Percentiles rank a stretch among this genome's conserved stretches.
phyloP scores from a whole-genome alignment of 139 green algal genomes.

The Desmodesmus armatus region DNA sequence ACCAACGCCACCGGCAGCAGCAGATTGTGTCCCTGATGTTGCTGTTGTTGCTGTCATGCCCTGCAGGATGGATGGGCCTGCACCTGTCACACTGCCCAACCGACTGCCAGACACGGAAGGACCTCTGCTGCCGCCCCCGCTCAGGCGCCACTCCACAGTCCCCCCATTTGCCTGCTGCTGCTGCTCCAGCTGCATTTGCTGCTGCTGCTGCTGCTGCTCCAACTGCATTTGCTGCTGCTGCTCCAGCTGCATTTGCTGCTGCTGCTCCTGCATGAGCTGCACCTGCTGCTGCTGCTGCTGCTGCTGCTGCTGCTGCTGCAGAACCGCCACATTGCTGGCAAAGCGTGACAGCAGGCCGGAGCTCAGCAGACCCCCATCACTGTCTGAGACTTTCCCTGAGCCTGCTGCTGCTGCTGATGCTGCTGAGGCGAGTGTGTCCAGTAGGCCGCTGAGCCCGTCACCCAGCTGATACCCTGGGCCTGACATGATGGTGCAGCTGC shows the following conservation, averaged over 20 bases:
- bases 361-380: too few relatives aligned
- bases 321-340: too few relatives aligned
- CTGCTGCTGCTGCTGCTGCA: too few relatives aligned
- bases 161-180: neutral
- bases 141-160: neutral
- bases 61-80: neutral
- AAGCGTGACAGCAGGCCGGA: too few relatives aligned
- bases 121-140: neutral
- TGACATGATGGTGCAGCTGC: slow-evolving; percentile 30
- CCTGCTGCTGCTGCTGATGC: too few relatives aligned
- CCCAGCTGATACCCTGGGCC: neutral
- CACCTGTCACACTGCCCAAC: too few relatives aligned
- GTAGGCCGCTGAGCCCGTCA: too few relatives aligned
- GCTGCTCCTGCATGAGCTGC: neutral
- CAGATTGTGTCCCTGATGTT: neutral
- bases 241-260: slow-evolving; percentile 6
- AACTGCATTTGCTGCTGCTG: neutral
- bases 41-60: neutral
- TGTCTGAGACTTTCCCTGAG: too few relatives aligned
- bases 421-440: too few relatives aligned
- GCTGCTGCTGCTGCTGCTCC: slow-evolving; percentile 11
- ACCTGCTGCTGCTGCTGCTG: too few relatives aligned
- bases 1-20: neutral
- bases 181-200: neutral
- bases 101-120: too few relatives aligned